Base-by-base conservation (phyloP, 1,284 basidiomycete species). In the Leccinum fallax region DNA sequence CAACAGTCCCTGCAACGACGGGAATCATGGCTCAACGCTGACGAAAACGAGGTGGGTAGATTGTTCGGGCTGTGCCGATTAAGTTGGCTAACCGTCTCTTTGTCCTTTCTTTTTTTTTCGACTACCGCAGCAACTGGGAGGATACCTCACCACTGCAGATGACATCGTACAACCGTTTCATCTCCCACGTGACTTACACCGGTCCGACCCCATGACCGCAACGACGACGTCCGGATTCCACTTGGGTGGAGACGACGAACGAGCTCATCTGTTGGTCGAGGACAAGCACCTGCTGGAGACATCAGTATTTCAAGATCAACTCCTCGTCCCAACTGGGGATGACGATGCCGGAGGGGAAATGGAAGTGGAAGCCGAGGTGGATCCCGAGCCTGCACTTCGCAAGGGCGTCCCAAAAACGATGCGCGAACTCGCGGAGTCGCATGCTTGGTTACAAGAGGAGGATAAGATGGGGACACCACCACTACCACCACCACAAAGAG, bases 131-230 rank as follows among this genome's bases (percentile, higher is more conserved):
- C 74, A 75, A 67, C 78, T 79, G 26, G 88, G 87, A 26, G 89
- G 86, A 21, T 92, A 89, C 75, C 79, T 90, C 34, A 81, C 82
- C 34, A 85, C 78, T n/a, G 88, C 84, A n/a, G 89, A 89, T 69
- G 85, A 85, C 63, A 86, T 93, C 60, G 88, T 93, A 3, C 79
- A 88, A 72, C 83, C 84, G 2, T 93, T 85, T 72, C 81, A 83
- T 63, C 77, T 93, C 24, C 91, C 90, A 1, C 85, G 85, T 64
- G 81, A 84, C 81, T 34, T 80, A 81, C 65, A 73, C 78, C 61
- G 68, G 70, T 15, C 53, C 8, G 69, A 71, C 36, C 28, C 63
- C 11, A 24, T 70, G 16, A 63, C 68, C 43, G 63, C 66, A 30
- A 63, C 67, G n/a, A 62, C 66, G 19, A 60, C 60, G 5, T 63